phyloP scores from a whole-genome alignment of 2,329 filamentous ascomycete genomes.

The Pseudogymnoascus sp. region DNA sequence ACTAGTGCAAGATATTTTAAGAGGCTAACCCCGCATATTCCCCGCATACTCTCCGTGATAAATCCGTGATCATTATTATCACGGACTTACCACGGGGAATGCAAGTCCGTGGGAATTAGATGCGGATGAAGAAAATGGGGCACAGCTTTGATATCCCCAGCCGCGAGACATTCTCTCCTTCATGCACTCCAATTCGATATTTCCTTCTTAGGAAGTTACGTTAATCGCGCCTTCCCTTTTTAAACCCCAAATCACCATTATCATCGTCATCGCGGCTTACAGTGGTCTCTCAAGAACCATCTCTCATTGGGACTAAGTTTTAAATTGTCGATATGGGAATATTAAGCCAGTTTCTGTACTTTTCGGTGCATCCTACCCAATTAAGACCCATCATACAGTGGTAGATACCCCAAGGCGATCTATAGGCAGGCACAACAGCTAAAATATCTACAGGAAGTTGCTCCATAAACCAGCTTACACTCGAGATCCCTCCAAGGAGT shows the following conservation, averaged over 20 bases:
- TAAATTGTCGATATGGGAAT: constrained; percentile 46
- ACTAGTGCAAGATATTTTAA: neutral
- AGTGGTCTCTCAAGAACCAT: neutral
- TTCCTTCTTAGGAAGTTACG: neutral
- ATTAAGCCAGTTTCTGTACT: constrained; percentile 57
- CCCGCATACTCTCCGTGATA: neutral
- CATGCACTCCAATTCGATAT: neutral
- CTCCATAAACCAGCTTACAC: constrained; percentile 93
- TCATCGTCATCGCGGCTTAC: neutral
- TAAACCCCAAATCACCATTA: neutral
- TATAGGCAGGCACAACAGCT: neutral
- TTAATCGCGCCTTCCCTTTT: neutral
- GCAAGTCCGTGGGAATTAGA: neutral
- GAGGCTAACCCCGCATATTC: neutral
- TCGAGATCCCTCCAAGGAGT: constrained; percentile 71
- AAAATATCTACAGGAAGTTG: constrained; percentile 62
- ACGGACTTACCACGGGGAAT: no score
- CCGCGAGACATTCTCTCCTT: neutral
- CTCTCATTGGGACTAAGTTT: neutral
- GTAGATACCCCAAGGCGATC: constrained; percentile 40
- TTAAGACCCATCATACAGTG: constrained; percentile 83
- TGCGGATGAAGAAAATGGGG: neutral
- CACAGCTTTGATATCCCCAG: neutral
- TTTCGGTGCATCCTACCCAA: constrained; percentile 67
- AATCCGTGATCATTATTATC: neutral